Conservation (phyloP, 257 asterid genomes). For the Solanum chmielewskii region DNA sequence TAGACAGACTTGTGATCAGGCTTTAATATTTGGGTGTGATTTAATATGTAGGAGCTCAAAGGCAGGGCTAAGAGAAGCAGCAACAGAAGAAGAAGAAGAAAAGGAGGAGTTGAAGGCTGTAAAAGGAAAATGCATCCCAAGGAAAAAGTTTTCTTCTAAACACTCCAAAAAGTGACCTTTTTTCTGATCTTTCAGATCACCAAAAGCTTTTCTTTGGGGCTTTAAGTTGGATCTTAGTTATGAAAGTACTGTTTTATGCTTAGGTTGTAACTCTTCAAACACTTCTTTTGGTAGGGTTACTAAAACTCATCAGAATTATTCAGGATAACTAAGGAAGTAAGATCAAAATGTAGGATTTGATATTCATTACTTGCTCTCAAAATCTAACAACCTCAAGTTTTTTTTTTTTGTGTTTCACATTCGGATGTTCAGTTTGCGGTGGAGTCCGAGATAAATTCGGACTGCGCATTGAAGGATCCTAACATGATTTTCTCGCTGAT, state of each 20-base stretch:
- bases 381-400: no score
- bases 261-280: background rate
- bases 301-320: background rate
- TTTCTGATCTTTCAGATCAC: background rate
- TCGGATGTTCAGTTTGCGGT: no score
- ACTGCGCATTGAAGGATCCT: background rate
- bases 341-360: background rate
- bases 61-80: slow-evolving; percentile 28
- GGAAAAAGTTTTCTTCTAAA: slow-evolving; percentile 44
- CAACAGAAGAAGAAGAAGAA: background rate
- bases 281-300: background rate
- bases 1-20: background rate
- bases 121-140: slow-evolving; percentile 74
- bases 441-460: no score
- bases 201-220: background rate
- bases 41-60: slow-evolving; percentile 26
- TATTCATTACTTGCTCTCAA: background rate
- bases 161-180: slow-evolving; percentile 31
- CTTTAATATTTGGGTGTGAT: background rate
- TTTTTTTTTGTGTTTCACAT: background rate
- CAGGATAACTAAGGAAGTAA: background rate
- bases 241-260: background rate
- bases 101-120: slow-evolving; percentile 20
- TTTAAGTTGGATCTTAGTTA: background rate
- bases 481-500: background rate